Evolutionary conservation across 306 rosid genomes (phyloP), one percentile per base, ranked within the genome.

Genomic region (Abrus pulchellus): DNA sequence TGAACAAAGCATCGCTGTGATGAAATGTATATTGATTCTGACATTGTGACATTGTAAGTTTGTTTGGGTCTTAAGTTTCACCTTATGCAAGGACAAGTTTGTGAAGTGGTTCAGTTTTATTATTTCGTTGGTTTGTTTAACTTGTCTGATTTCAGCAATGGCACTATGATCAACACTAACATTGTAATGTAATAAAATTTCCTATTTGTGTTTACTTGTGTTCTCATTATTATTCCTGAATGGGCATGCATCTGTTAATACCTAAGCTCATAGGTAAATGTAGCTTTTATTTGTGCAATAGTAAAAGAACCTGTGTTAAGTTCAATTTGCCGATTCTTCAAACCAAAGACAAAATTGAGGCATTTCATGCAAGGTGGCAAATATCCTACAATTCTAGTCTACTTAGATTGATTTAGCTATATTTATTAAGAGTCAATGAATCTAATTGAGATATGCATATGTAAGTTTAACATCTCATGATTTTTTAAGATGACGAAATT

Each of bases 81-180:
- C 36, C 33, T 74, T 83, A 20, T 20, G 36, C 30, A 75, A 43
- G 79, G 44, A 59, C 57, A 79, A 64, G 86, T 69, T 81, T 88
- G 83, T 85, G 85, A 70, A 80, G 78, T 91, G 81, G 54, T 84
- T 83, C 73, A 55, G 65, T 70, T 66, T 78, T 76, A 28, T 63
- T 82, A 65, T 52, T 80, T 77, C 20, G 74, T 61, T 36, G 57
- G 71, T 75, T 73, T 85, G 75, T 82, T 72, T 78, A 85, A 78
- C 87, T 69, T 77, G 77, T 68, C 53, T 75, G 86, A 73, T 80
- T 75, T 66, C 80, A 72, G 68, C 65, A 62, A 81, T 70, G 76
- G n/a, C 78, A 63, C 48, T 74, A 32, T 76, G 44, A 82, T 82
- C 86, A 33, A 38, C 71, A 52, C 89, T 86, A 3, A 64, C 74